phyloP scores from a whole-genome alignment of 345 rosid genomes.

The Raphanus sativus region DNA sequence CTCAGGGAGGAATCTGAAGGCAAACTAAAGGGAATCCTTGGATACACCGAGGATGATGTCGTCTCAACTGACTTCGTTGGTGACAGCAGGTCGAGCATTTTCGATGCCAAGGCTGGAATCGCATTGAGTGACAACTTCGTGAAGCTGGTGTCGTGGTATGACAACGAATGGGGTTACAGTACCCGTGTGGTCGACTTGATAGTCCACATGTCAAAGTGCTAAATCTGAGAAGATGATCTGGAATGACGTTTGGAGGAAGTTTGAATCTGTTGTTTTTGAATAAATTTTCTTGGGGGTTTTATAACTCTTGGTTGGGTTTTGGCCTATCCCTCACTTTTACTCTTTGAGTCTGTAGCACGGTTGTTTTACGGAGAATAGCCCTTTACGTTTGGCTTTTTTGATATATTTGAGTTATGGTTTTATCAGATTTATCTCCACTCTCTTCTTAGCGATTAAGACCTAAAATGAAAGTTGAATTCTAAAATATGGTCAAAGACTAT shows the following conservation, averaged over 20 bases:
- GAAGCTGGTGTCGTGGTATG: constrained; percentile 83
- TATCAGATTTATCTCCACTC: not conserved
- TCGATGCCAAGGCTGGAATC: constrained; percentile 92
- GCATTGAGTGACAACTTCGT: constrained; percentile 68
- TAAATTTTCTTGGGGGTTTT: not conserved
- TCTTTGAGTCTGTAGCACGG: constrained; percentile 21
- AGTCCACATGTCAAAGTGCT: constrained; percentile 55
- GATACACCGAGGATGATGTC: constrained; percentile 82
- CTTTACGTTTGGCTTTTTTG: constrained; percentile 14
- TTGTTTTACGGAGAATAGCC: constrained; percentile 10
- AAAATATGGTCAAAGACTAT: too few species aligned
- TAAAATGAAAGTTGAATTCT: not conserved
- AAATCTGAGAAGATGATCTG: constrained; percentile 10
- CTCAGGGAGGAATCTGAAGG: constrained; percentile 76
- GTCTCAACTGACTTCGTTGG: constrained; percentile 86
- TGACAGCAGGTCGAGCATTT: constrained; percentile 92
- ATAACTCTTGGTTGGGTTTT: not conserved
- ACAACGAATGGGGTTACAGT: constrained; percentile 97
- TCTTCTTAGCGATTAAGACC: not conserved
- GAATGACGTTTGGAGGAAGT: not conserved
- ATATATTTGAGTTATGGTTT: constrained; percentile 6
- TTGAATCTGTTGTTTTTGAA: constrained; percentile 18
- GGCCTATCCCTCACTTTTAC: constrained; percentile 2
- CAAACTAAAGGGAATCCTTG: constrained; percentile 78
- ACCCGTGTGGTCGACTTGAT: constrained; percentile 81